Percentiles rank a stretch among this genome's conserved stretches.
phyloP scores from a whole-genome alignment of 345 rosid species.

The Melastoma malabathricum region DNA sequence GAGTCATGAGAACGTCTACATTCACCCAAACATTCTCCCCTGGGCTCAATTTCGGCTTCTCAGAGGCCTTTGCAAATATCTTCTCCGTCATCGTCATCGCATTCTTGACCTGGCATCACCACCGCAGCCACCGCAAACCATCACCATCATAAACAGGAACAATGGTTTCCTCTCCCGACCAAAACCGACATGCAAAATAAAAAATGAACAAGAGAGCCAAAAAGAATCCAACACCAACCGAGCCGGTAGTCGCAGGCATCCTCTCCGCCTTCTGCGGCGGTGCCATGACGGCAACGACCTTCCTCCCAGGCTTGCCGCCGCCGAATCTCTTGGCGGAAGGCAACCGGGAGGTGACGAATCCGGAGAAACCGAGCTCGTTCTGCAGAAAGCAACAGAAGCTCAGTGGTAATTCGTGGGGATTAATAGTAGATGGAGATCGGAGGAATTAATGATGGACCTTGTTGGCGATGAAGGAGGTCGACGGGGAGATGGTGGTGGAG shows the following conservation, averaged over 20 bases:
- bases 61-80: constrained; percentile 73
- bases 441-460: too few relatives aligned
- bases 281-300: constrained; percentile 61
- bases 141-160: background rate
- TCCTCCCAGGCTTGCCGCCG: constrained; percentile 39
- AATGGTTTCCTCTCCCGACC: background rate
- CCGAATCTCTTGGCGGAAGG: constrained; percentile 34
- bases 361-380: constrained; percentile 41
- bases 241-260: constrained; percentile 72
- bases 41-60: constrained; percentile 55
- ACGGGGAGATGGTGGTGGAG: too few relatives aligned
- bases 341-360: constrained; percentile 30
- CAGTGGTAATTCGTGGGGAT: too few relatives aligned
- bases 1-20: constrained; percentile 88
- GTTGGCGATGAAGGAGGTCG: too few relatives aligned
- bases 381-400: constrained; percentile 2
- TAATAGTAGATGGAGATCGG: too few relatives aligned
- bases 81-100: constrained; percentile 97
- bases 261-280: constrained; percentile 77
- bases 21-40: constrained; percentile 96
- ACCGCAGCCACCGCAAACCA: background rate
- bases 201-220: background rate
- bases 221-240: constrained; percentile 24
- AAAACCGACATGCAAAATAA: background rate
- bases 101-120: constrained; percentile 59